phyloP scores from a whole-genome alignment of 441 rosid genomes.

The Kokia cookei region DNA sequence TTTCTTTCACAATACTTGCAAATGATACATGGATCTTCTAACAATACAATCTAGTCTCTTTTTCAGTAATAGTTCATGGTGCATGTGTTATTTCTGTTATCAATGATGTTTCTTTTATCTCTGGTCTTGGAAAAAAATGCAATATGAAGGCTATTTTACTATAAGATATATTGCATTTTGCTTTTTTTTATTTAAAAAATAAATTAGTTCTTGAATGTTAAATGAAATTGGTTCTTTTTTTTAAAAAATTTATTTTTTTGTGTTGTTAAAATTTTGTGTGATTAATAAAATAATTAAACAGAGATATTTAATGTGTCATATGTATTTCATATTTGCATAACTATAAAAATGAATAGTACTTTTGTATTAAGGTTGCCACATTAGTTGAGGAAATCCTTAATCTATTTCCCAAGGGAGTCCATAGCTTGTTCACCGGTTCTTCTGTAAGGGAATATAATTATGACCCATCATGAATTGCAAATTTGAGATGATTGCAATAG shows the following conservation, averaged over 20 bases:
- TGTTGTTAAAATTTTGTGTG: too few relatives aligned
- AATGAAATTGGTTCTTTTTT: too few relatives aligned
- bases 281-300: too few relatives aligned
- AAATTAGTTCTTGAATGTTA: too few relatives aligned
- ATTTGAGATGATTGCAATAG: neutral
- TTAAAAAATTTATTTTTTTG: too few relatives aligned
- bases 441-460: neutral
- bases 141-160: neutral
- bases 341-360: neutral
- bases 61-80: neutral
- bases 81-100: neutral
- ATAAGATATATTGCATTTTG: too few relatives aligned
- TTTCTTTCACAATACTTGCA: neutral
- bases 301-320: too few relatives aligned
- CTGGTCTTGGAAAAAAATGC: neutral
- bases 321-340: too few relatives aligned
- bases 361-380: neutral
- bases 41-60: neutral
- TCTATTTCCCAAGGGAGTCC: neutral
- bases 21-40: neutral
- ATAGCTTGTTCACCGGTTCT: neutral
- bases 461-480: neutral
- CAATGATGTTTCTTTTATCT: neutral
- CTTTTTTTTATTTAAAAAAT: too few relatives aligned
- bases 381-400: neutral